Base-by-base conservation (phyloP, 1,284 basidiomycete genomes). In the Ganoderma sp. region DNA sequence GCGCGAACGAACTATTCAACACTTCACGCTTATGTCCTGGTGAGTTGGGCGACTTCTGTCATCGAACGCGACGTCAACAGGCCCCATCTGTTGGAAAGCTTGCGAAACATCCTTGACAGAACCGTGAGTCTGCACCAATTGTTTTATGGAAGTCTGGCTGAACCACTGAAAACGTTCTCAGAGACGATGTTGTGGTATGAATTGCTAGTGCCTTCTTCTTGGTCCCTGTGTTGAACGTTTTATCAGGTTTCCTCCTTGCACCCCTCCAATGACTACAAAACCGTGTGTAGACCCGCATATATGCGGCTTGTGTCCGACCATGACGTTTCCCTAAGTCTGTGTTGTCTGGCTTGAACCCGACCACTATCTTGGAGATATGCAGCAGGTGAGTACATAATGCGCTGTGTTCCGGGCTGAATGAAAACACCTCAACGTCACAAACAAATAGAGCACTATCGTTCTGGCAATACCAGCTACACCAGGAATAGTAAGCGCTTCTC, bases 241-340 rank as follows among this genome's bases (percentile, higher is more conserved):
- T 37, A 22, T 37, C 25, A 94, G 92, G 85, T 93, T 50, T 90
- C 89, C 80, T 91, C 92, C 6, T 77, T 93, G 28, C 89, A 90
- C 75, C 92, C 93, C 0, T 89, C 92, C 2, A 94, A 94, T 75
- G 92, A 94, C 78, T 94, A 94, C 79, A 94, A 94, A 81, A 94
- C 93, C 15, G 75, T 81, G 77, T 79, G 84, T 84, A 80, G 80
- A 81, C 76, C 64, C 73, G 70, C 67, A 58, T 68, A 75, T 69
- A 66, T 57, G 72, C 57, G 66, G 12, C 8, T 60, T 12, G 28
- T n/a, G 39, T 25, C 34, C 61, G n/a, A 62, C 45, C 19, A n/a
- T 48, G 32, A 45, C 59, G 52, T 28, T 58, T 70, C 61, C 41
- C 52, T 63, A 71, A 94, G 93, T 94, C 92, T n/a, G 92, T 94